Conservation (phyloP, 208 protist species). For the Leishmania braziliensis region DNA sequence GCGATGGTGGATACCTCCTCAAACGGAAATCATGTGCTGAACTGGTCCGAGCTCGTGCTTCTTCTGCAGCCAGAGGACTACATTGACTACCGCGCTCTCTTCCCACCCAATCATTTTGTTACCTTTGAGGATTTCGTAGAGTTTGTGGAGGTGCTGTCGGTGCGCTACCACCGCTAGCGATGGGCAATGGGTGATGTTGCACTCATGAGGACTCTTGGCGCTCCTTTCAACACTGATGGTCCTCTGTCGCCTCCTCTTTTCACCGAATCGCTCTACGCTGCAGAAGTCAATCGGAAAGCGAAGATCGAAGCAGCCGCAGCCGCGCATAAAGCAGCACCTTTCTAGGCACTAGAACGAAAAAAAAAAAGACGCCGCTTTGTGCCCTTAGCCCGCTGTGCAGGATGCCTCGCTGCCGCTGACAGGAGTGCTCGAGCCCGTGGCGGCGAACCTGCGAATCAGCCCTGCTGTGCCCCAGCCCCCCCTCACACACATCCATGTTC, state of each 20-base stretch:
- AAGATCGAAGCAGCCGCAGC: background rate
- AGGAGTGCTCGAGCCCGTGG: background rate
- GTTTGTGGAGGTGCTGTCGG: slow-evolving; percentile 39
- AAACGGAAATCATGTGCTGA: slow-evolving; percentile 20
- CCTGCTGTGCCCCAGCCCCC: background rate
- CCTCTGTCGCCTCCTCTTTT: background rate
- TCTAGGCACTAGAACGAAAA: background rate
- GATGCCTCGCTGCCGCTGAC: background rate
- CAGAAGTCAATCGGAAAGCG: background rate
- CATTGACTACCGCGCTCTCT: slow-evolving; percentile 35
- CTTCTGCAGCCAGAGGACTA: slow-evolving; percentile 36
- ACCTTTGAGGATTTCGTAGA: slow-evolving; percentile 31
- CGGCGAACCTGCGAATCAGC: background rate
- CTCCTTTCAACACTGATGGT: background rate
- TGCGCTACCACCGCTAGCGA: slow-evolving; percentile 18
- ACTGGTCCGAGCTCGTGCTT: slow-evolving; percentile 29
- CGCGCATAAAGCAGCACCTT: background rate
- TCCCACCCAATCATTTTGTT: slow-evolving; percentile 22
- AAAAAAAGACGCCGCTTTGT: background rate
- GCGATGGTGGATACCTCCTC: slow-evolving; percentile 27
- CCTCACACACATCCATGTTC: background rate
- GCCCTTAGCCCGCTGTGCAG: background rate
- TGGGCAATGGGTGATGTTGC: background rate
- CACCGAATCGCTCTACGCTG: background rate
- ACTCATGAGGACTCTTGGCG: background rate